A percentile compares a stretch with the other conserved stretches of the same genome.
Conservation (phyloP, 352 stramenopile genomes). For the Pythium coloratum region DNA sequence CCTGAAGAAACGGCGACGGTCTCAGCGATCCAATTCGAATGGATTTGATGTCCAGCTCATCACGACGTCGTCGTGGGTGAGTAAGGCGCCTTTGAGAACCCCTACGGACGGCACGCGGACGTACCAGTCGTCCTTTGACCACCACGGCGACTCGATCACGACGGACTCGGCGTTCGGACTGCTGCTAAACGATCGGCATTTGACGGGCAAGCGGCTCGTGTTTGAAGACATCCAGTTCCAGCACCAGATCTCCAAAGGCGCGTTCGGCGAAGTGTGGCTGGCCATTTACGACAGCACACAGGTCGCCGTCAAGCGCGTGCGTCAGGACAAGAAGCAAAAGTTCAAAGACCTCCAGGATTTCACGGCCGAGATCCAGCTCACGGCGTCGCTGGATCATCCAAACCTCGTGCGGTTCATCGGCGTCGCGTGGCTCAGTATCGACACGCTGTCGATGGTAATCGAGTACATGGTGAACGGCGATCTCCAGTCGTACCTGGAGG, state of each 20-base stretch:
- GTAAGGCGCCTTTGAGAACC: neutral
- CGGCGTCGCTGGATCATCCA: conserved; percentile 41
- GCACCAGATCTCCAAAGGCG: conserved; percentile 38
- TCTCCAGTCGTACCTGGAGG: conserved; percentile 40
- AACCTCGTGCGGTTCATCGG: conserved; percentile 53
- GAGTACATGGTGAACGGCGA: conserved; percentile 58
- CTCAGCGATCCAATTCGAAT: neutral
- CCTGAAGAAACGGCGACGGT: neutral
- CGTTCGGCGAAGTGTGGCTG: conserved; percentile 57
- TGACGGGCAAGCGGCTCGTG: conserved; percentile 36
- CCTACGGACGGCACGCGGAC: neutral
- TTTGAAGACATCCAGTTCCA: conserved; percentile 47
- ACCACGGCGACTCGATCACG: conserved; percentile 10
- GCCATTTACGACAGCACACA: conserved; percentile 12
- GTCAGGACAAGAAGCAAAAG: conserved; percentile 14
- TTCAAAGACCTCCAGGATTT: conserved; percentile 39
- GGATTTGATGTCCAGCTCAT: neutral
- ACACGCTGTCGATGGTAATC: conserved; percentile 50
- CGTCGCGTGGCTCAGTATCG: conserved; percentile 46
- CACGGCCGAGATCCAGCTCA: conserved; percentile 50
- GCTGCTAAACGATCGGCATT: conserved; percentile 38
- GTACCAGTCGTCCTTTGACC: conserved; percentile 13
- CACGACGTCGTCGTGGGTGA: neutral
- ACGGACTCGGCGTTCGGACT: conserved; percentile 12
- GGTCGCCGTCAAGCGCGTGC: conserved; percentile 26